A percentile compares a stretch with the other conserved stretches of the same genome.
Evolutionary conservation across 2,329 filamentous ascomycete genomes (phyloP).

Genomic region (Tolypocladium inflatum): DNA sequence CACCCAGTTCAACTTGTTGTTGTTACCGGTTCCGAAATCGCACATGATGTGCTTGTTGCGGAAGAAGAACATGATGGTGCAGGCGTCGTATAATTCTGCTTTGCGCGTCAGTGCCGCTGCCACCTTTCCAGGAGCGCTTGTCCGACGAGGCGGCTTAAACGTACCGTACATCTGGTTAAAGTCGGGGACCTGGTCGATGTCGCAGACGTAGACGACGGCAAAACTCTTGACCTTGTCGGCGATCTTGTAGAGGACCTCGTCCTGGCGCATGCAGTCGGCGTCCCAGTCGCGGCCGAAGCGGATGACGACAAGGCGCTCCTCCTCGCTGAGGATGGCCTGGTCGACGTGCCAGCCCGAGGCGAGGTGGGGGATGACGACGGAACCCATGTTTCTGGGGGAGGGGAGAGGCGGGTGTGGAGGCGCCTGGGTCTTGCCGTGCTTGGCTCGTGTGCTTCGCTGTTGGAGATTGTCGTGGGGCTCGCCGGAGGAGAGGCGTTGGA

Average conservation of each 20-base stretch:
- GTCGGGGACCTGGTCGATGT: conserved; percentile 82
- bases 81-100: conserved; percentile 68
- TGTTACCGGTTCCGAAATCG: conserved; percentile 96
- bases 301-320: conserved; percentile 88
- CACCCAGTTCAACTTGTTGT: conserved; percentile 97
- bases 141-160: conserved; percentile 1
- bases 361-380: conserved; percentile 85
- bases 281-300: conserved; percentile 86
- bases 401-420: not conserved
- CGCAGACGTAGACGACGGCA: conserved; percentile 86
- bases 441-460: not conserved
- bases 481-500: not conserved
- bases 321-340: conserved; percentile 80
- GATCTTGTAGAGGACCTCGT: conserved; percentile 91
- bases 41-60: conserved; percentile 99
- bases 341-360: conserved; percentile 95
- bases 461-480: not conserved
- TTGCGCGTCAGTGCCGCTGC: not conserved
- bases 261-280: conserved; percentile 62
- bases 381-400: conserved; percentile 45
- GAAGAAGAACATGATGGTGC: conserved; percentile 96
- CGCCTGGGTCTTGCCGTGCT: not conserved
- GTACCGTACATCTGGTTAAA: conserved; percentile 90
- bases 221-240: conserved; percentile 92
- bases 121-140: not conserved